Base-by-base conservation (phyloP, 2,329 filamentous ascomycete species). In the Akanthomyces uredinophilus region DNA sequence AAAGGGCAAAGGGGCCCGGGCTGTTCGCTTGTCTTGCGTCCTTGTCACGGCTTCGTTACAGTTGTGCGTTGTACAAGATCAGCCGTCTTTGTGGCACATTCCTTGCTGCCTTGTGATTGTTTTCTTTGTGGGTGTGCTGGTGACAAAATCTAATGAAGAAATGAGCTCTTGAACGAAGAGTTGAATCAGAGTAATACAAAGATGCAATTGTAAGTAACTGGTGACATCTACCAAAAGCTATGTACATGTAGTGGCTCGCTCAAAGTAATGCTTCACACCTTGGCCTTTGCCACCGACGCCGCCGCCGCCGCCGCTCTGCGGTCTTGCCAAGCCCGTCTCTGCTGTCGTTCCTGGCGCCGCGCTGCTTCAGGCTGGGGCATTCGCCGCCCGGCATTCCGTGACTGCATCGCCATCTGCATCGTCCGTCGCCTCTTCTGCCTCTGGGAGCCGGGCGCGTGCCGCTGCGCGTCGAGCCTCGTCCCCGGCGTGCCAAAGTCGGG, bases 401-500 rank as follows among this genome's bases (percentile, higher is more conserved):
- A 24, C 29, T 37, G 11, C 29, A 20, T 39, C 10, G 2, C 18
- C 43, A 37, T n/a, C 20, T 13, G 32, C 32, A 35, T 13, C 11
- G 3, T 7, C 7, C 29, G 44, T 22, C 32, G 22, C 29, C 6
- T 27, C 8, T 5, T 5, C 18, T 37, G 29, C 24, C 16, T 32
- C 8, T 24, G 41, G n/a, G 24, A 43, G 2, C 54, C n/a, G 1
- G 27, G 6, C 27, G 13, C 2, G 1, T n/a, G 35, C 11, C 16
- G 35, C 4, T 61, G 59, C 59, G 50, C 43, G 2, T 39, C 50
- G 14, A 61, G 50, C 43, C 50, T n/a, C 29, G 10, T 6, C 1
- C 5, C 41, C 18, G 50, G 41, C 20, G 59, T 54, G 50, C 87
- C 87, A 71, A 89, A 90, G 69, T 89, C 85, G 0, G 87, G 87